Base-by-base conservation (phyloP, 2,329 filamentous ascomycete species). In the Diaporthe citriasiana region DNA sequence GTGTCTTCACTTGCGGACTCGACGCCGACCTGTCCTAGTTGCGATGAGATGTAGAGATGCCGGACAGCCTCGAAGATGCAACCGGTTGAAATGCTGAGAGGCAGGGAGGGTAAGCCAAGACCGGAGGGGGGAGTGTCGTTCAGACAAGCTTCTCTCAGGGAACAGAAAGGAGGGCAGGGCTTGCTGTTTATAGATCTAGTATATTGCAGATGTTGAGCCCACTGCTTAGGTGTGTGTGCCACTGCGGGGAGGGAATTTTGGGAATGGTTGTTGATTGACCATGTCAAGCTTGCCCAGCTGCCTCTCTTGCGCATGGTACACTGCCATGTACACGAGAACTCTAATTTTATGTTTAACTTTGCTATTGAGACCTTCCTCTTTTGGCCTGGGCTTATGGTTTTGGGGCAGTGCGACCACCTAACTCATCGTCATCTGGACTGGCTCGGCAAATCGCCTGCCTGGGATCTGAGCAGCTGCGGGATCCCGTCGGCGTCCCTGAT, bases 351-450 rank as follows among this genome's bases (percentile, higher is more conserved):
- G 63, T 47, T 53, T 68, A 40, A 65, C 9, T 15, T 59, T 63
- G 40, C 25, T 27, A n/a, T 45, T 47, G 25, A 63, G 25, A 68
- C 63, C 63, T 68, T 51, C 63, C 63, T 40, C 47, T 68, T 68
- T 38, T 13, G 33, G 47, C 47, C 47, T 68, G 13, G 45, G n/a
- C 4, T 12, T 19, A 10, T 30, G 33, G 13, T 19, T 22, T 66
- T 10, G 45, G 63, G 45, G 33, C 13, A 30, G 30, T 47, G 40
- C 40, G 25, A 63, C 59, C 38, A 53, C 5, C 19, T 15, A 66
- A 25, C 47, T 25, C 22, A n/a, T 53, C 17, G 47, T 53, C 33
- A 40, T 66, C 33, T 38, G 38, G 45, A 35, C 63, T 38, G 42
- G 42, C 30, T 35, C 40, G 60, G 63, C 42, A 51, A 25, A 38